Conservation (phyloP, 192 early-diverging fungal genomes). For the Coemansia reversa region DNA sequence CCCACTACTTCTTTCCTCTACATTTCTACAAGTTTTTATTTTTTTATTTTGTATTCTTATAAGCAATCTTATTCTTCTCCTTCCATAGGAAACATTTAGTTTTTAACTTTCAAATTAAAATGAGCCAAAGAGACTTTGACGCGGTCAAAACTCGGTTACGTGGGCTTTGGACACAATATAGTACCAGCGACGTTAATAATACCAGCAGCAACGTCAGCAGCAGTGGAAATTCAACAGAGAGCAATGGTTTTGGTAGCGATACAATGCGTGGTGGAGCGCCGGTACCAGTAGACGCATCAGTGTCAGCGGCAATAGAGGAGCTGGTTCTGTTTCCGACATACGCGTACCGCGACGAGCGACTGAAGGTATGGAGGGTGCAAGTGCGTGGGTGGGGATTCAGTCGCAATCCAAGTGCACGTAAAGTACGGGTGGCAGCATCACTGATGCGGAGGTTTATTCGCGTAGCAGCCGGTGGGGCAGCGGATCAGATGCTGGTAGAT, state of each 20-base stretch:
- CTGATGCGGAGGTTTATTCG: slow-evolving; percentile 45
- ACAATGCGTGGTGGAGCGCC: neutral
- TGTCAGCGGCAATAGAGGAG: slow-evolving; percentile 24
- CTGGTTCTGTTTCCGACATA: slow-evolving; percentile 48
- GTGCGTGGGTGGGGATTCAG: slow-evolving; percentile 49
- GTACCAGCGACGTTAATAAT: slow-evolving; percentile 1
- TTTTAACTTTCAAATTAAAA: neutral
- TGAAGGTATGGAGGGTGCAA: slow-evolving; percentile 51
- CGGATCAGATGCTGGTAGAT: slow-evolving; percentile 38
- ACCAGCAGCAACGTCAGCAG: neutral
- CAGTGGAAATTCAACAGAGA: neutral
- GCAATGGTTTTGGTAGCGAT: neutral
- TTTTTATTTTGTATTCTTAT: neutral
- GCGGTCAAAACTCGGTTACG: slow-evolving; percentile 34
- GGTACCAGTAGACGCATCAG: neutral
- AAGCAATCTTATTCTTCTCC: neutral
- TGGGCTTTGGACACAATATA: slow-evolving; percentile 40
- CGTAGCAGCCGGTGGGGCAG: slow-evolving; percentile 24
- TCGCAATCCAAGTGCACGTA: slow-evolving; percentile 30
- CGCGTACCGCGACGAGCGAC: slow-evolving; percentile 49
- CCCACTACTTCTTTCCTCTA: neutral
- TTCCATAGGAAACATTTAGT: neutral
- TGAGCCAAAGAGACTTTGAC: slow-evolving; percentile 40
- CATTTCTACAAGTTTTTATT: slow-evolving; percentile 6
- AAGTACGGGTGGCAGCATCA: slow-evolving; percentile 33